Base-by-base conservation (phyloP, 352 stramenopile species). In the Phytophthora citricola region DNA sequence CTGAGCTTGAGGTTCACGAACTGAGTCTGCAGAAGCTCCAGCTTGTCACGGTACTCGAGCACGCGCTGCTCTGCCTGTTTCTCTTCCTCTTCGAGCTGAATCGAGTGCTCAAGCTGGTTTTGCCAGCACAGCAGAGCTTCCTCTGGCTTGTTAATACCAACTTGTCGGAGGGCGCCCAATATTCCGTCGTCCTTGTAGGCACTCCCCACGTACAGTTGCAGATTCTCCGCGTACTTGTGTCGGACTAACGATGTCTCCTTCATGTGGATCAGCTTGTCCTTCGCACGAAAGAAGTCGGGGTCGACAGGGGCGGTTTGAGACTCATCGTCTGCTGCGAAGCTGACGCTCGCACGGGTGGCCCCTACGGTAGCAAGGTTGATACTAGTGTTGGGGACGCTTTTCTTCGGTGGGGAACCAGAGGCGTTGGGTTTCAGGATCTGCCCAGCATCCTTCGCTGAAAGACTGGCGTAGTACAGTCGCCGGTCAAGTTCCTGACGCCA, bases 251-350 rank as follows among this genome's bases (percentile, higher is more conserved):
- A 80, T 12, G 80, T 89, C 53, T 90, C 84, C 46, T 86, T 85
- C 76, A 92, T 92, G 55, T 91, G 84, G 45, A 91, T 76, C 45
- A 92, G 55, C 56, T 91, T 91, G 41, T 91, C 85, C 55, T 91
- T 92, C 14, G 83, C 74, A 38, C 75, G 83, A 5, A 71, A 63
- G 24, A 93, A 84, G 49, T 85, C 86, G 22, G 66, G 48, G 40
- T 89, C 83, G 12, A 61, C 52, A 14, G 60, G 40, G n/a, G 41
- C 12, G 9, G 48, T 43, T 43, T 65, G 41, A 12, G 31, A 36
- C 38, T 43, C 51, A 46, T 61, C 62, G 2, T 71, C 51, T 20
- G 61, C 27, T 36, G 51, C 9, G n/a, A 52, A 51, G 40, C 38
- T 63, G n/a, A 51, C 32, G 22, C 26, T 58, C 4, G 26, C 4